Evolutionary conservation across 1,139 yeast species (phyloP).

Genomic region (Yamadazyma songkhlaensis): DNA sequence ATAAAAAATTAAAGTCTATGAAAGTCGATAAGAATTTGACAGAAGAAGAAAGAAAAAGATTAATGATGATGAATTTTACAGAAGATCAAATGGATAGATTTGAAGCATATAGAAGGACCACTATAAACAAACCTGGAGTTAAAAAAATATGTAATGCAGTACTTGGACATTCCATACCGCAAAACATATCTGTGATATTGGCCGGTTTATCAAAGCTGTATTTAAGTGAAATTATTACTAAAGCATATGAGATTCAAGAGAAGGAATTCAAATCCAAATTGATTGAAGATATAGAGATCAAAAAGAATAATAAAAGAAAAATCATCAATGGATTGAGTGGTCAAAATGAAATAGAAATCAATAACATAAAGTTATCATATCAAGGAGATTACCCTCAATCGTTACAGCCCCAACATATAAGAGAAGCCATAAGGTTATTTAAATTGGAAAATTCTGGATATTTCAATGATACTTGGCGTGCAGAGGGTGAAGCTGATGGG

Average conservation of each 20-base stretch:
- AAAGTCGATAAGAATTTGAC: constrained; percentile 22
- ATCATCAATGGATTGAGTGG: constrained; percentile 25
- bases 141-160: constrained; percentile 79
- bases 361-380: constrained; percentile 27
- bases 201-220: constrained; percentile 89
- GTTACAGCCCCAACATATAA: constrained; percentile 74
- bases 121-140: constrained; percentile 74
- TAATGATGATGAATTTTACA: constrained; percentile 70
- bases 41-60: constrained; percentile 56
- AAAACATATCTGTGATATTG: constrained; percentile 74
- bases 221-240: constrained; percentile 82
- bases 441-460: constrained; percentile 67
- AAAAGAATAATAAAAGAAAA: constrained; percentile 31
- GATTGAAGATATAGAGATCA: constrained; percentile 34
- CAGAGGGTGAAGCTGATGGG: constrained; percentile 47
- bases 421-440: constrained; percentile 85
- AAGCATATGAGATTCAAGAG: constrained; percentile 68
- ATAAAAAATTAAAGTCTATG: constrained; percentile 23
- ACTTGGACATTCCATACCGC: constrained; percentile 80
- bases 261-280: constrained; percentile 48
- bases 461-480: constrained; percentile 59
- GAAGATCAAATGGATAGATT: constrained; percentile 85
- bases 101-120: constrained; percentile 83
- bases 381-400: constrained; percentile 55
- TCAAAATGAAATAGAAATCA: constrained; percentile 27